Evolutionary conservation across 495 filamentous ascomycete genomes (phyloP), one percentile per base, ranked within the genome.

Genomic region (Hypoxylon fragiforme): DNA sequence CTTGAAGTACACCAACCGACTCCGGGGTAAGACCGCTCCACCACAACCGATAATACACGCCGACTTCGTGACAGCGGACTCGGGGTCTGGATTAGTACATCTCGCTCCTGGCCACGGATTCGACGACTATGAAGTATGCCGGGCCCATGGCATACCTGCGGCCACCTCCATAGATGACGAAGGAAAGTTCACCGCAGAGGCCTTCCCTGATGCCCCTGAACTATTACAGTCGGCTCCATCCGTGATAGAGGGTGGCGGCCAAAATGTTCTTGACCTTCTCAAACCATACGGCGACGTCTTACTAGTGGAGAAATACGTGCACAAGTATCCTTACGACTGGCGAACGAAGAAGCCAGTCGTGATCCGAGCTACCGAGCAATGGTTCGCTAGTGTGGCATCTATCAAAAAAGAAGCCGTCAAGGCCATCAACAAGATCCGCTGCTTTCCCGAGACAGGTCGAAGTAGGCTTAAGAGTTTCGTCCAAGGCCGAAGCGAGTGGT

Each of bases 281-380:
- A 56, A 66, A 16, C 45, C 51, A 2, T 14, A 60, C 44, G 74
- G 79, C 1, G 64, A 76, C 47, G 78, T 97, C 11, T 70, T 96
- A 18, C 73, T 77, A 2, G 77, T 79, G 8, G 85, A 92, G 49
- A 74, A 75, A 43, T 88, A 91, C 68, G 73, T 72, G 46, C 95
- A 97, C 77, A 97, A 95, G 66, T 96, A 97, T 68, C 94, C 94
- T 0, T 95, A 96, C 64, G 94, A 99, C 69, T 97, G 94, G 95
- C 79, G 95, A 26, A 94, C 94, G 2, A 97, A 97, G 67, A 80
- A 83, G 54, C 94, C 94, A 14, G 83, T 97, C 19, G 90, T 99
- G 51, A 79, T 96, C 13, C 72, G 94, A 57, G 92, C 94, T 15
- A 99, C 94, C 0, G 89, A 88, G 35, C 94, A 99, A 73, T 99